Base-by-base conservation (phyloP, 192 early-diverging fungal species). In the Coemansia sp. region DNA sequence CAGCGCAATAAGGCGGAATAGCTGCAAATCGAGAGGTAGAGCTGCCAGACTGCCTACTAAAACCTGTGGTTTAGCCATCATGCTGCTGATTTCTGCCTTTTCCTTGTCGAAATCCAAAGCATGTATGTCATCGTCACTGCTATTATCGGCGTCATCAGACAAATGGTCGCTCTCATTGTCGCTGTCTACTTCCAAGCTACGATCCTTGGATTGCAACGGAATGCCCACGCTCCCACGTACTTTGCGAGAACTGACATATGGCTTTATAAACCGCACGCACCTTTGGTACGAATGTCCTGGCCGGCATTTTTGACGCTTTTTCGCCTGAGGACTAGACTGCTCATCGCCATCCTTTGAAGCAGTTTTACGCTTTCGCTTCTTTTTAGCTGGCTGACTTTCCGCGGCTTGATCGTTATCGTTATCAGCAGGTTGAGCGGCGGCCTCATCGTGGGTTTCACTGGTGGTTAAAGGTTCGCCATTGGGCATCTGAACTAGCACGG, bases 1-100 rank as follows among this genome's bases (percentile, higher is more conserved):
- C 0, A 79, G 53, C 20, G 70, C 70, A 31, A 79, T 59, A 21
- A 79, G 36, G 13, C 76, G 70, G 23, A 79, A 55, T 12, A 79
- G 31, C 45, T 79, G 76, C 37, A 59, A 26, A 3, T 79, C 70
- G 16, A 72, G 13, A 1, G 70, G 48, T 28, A 79, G 26, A 18
- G 35, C 10, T 1, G 45, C 51, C 15, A 68, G 50, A 38, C 44
- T 18, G 8, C 76, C 76, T 10, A 62, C 41, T 6, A 35, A 41
- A 4, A 62, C 58, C 38, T 64, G 58, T 26, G 57, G 61, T 42
- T 48, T 72, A 1, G 58, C 43, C 58, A 72, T 50, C 46, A 79
- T n/a, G 13, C 62, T 45, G 20, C 39, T 55, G 18, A 79, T 53
- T 15, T 72, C 76, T 15, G 53, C 70, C 36, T 60, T 59, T 12